Evolutionary conservation across 2,329 filamentous ascomycete genomes (phyloP), one percentile per base, ranked within the genome.

Genomic region (Monilinia fructigena): DNA sequence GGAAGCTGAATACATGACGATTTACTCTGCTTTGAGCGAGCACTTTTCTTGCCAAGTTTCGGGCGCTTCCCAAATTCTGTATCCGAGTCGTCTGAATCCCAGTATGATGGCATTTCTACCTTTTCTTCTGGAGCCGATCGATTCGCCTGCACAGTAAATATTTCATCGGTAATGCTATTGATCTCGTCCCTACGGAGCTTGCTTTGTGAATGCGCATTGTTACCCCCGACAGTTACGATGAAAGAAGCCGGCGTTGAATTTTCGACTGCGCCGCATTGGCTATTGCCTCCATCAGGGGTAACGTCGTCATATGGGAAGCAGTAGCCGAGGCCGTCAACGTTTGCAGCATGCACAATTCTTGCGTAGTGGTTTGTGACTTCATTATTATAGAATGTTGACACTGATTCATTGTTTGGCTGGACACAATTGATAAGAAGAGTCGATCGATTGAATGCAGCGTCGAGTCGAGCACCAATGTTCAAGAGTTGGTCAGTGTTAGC

Each of bases 231-330:
- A 50, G 67, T 68, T 12, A 74, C 67, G 20, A 68, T 60, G 1
- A 73, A 65, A 14, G 52, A 63, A 28, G 40, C 26, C 3, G 67
- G 68, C 11, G 28, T 40, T 45, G 54, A 40, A 50, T 70, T 86
- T 68, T 81, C 84, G 26, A 90, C 81, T 67, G 83, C 85, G 1
- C 88, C 88, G 26, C 85, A 85, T 77, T 88, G 86, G 74, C 90
- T 86, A 4, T 76, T 73, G 2, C 82, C 83, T 53, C 79, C 78
- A n/a, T 77, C 77, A 4, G 85, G 80, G 28, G 80, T 81, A 12
- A 91, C 89, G 76, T 91, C 88, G 73, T 91, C 89, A 74, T 90
- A 91, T 0, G 88, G 86, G 71, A 90, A 90, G 0, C 87, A 86
- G 77, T 91, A 91, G 11, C 89, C 88, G 59, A 81, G 80, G 11